A percentile compares a stretch with the other conserved stretches of the same genome.
Conservation (phyloP, 2,329 filamentous ascomycete genomes). For the Fusarium devonianum region DNA sequence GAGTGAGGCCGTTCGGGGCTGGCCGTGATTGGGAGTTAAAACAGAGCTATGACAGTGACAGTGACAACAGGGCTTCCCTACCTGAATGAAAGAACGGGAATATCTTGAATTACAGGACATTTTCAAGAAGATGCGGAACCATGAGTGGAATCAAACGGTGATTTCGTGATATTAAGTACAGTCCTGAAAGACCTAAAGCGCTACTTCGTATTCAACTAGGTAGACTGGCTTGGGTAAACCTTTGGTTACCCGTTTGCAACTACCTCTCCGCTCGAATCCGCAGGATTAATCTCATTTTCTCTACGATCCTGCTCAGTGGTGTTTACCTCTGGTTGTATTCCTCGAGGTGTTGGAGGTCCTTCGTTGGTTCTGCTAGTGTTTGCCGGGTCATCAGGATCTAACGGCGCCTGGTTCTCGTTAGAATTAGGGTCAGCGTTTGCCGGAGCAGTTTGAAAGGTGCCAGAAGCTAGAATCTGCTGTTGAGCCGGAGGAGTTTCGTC, state of each 20-base stretch:
- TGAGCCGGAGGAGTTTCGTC: not conserved
- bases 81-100: no score
- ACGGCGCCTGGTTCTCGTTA: no score
- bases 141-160: not conserved
- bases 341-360: no score
- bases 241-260: conserved; percentile 10
- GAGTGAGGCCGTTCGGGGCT: not conserved
- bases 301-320: not conserved
- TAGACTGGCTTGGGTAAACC: not conserved
- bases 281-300: no score
- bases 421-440: conserved; percentile 1
- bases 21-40: not conserved
- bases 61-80: no score
- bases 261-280: not conserved
- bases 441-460: conserved; percentile 10
- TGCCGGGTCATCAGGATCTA: no score
- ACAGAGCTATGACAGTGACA: conserved; percentile 17
- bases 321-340: not conserved
- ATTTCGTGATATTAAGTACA: no score
- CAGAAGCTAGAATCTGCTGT: conserved; percentile 8
- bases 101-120: no score
- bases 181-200: no score
- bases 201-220: not conserved
- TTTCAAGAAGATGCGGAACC: not conserved
- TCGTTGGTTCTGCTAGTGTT: no score